These are phyloP conservation scores for Phylloboletellus chloephorus DNA, from an alignment of 1,284 basidiomycete genomes.

Conservation along the genomic window DNA sequence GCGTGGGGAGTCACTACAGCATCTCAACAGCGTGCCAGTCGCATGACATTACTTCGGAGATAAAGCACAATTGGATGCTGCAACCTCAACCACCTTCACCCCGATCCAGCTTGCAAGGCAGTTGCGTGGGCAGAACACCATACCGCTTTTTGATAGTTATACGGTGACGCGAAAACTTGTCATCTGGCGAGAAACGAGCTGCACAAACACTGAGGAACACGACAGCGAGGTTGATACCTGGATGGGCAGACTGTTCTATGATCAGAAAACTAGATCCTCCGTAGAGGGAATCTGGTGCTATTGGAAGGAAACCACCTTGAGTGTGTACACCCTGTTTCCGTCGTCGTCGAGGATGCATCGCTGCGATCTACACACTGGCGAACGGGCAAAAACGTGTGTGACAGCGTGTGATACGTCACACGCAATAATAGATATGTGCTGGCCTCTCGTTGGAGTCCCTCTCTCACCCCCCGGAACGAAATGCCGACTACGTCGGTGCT, in stretches of 20 bases:
- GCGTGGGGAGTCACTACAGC: too few species aligned
- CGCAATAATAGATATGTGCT: neutral
- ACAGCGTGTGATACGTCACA: too few species aligned
- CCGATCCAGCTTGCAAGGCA: constrained; percentile 89
- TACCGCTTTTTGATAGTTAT: constrained; percentile 93
- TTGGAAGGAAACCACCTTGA: constrained; percentile 60
- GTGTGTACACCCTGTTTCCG: constrained; percentile 83
- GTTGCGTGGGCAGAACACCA: constrained; percentile 81
- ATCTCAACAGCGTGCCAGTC: too few species aligned
- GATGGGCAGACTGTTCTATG: constrained; percentile 94
- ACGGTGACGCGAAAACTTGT: constrained; percentile 95
- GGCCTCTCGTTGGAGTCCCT: neutral
- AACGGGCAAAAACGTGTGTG: neutral
- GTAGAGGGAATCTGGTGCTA: too few species aligned
- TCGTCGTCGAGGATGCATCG: constrained; percentile 79
- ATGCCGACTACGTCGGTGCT: constrained; percentile 41
- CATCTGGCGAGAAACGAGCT: constrained; percentile 96
- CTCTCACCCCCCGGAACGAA: too few species aligned
- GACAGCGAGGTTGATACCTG: too few species aligned
- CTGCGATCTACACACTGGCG: constrained; percentile 11
- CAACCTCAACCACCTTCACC: too few species aligned
- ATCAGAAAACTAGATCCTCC: too few species aligned
- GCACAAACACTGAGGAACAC: constrained; percentile 12
- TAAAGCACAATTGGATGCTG: too few species aligned
- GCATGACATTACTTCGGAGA: too few species aligned